Evolutionary conservation across 2,329 filamentous ascomycete genomes (phyloP), one percentile per base, ranked within the genome.

Genomic region (Hortaea werneckii): DNA sequence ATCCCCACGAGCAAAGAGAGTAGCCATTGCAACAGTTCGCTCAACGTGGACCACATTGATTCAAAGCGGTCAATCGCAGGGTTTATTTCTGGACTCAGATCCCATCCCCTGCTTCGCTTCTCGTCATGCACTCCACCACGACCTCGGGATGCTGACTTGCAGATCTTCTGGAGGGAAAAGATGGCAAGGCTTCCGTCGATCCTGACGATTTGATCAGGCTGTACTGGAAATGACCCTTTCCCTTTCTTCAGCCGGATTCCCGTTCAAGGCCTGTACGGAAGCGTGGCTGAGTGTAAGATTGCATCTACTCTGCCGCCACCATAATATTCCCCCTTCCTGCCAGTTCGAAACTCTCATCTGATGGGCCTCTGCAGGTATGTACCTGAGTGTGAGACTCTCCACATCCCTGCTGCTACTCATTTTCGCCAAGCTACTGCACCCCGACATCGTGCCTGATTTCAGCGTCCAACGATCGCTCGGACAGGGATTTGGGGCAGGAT

Each of bases 371-470:
- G 13, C 11, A 9, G 8, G 11, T 10, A 39, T 27, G 39, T 10
- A 10, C 12, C 10, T 29, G 27, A 41, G 39, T 39, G 39, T 10
- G 3, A 29, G 13, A 27, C 9, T 10, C 9, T 20, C 7, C 12
- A 28, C 8, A 13, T 11, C 12, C 9, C 28, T 41, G 38, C 29
- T 46, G 30, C 39, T 30, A 3, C 8, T 6, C 20, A 30, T 30
- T 27, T 11, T 38, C 39, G 40, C 40, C 44, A 41, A 28, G 29
- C 12, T 10, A 41, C 38, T 29, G 44, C 30, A 41, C 30, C 37
- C 20, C 29, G 29, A 8, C 27, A 37, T 9, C 38, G 29, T 39
- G 10, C 13, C 10, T 26, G 13, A 26, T 12, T 4, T 35, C n/a
- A 2, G 32, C 13, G 13, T 8, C 37, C 10, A 39, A 10, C 32